Evolutionary conservation across 1,139 yeast species (phyloP).

Genomic region (Diutina neorugosa): DNA sequence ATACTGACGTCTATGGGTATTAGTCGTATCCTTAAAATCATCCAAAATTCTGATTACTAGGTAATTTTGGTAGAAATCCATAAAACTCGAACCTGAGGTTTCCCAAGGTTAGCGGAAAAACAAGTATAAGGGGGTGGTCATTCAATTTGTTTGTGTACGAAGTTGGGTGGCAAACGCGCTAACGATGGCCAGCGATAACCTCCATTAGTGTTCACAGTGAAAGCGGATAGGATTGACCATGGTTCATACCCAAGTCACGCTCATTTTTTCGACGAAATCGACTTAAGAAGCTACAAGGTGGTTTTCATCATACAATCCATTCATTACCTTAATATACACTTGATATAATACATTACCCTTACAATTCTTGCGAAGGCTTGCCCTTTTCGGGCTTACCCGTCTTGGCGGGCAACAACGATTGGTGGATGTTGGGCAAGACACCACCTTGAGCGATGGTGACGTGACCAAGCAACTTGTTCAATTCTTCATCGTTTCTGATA

Average conservation of each 20-base stretch:
- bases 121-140: neutral
- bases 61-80: neutral
- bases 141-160: neutral
- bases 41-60: neutral
- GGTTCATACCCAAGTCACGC: neutral
- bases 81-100: neutral
- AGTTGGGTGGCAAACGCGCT: neutral
- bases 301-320: neutral
- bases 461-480: slow-evolving; percentile 87
- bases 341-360: slow-evolving; percentile 10
- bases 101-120: neutral
- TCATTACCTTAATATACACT: slow-evolving; percentile 5
- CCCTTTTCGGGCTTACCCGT: slow-evolving; percentile 41
- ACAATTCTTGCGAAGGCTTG: slow-evolving; percentile 83
- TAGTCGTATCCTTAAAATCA: too few relatives aligned
- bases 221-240: neutral
- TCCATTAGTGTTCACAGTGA: neutral
- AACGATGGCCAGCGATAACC: neutral
- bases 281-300: neutral
- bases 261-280: neutral
- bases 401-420: slow-evolving; percentile 92
- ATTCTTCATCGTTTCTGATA: slow-evolving; percentile 96
- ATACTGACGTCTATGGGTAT: too few relatives aligned
- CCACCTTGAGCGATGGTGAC: slow-evolving; percentile 97
- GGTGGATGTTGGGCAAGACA: slow-evolving; percentile 95